Evolutionary conservation across 345 rosid genomes (phyloP).

Genomic region (Eucalyptus sp.): DNA sequence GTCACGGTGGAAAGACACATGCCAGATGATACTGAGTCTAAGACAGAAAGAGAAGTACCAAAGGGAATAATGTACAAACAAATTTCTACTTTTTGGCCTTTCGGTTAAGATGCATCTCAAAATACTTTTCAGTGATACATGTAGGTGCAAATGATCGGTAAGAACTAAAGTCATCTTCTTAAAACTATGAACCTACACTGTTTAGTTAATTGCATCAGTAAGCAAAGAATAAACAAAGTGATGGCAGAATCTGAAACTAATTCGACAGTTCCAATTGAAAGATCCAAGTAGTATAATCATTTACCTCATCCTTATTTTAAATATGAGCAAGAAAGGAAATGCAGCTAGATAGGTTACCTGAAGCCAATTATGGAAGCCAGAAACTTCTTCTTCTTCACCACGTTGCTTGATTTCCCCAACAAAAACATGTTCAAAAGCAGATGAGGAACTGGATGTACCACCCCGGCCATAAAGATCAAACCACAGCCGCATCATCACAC

Average conservation of each 20-base stretch:
- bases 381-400: slow-evolving; percentile 63
- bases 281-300: background rate
- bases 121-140: background rate
- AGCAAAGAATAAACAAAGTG: background rate
- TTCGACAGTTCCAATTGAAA: background rate
- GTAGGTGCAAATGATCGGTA: background rate
- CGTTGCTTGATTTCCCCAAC: slow-evolving; percentile 83
- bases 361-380: slow-evolving; percentile 96
- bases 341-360: slow-evolving; percentile 35
- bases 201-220: background rate
- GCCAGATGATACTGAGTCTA: background rate
- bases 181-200: background rate
- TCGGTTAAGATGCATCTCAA: background rate
- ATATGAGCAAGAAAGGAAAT: background rate
- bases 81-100: background rate
- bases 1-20: background rate
- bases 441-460: slow-evolving; percentile 70
- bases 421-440: slow-evolving; percentile 97
- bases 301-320: background rate
- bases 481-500: slow-evolving; percentile 64
- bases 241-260: background rate
- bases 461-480: slow-evolving; percentile 81
- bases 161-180: background rate
- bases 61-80: background rate
- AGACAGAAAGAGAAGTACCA: background rate